phyloP scores from a whole-genome alignment of 1,139 yeast species.

The Sugiyamaella novakii region DNA sequence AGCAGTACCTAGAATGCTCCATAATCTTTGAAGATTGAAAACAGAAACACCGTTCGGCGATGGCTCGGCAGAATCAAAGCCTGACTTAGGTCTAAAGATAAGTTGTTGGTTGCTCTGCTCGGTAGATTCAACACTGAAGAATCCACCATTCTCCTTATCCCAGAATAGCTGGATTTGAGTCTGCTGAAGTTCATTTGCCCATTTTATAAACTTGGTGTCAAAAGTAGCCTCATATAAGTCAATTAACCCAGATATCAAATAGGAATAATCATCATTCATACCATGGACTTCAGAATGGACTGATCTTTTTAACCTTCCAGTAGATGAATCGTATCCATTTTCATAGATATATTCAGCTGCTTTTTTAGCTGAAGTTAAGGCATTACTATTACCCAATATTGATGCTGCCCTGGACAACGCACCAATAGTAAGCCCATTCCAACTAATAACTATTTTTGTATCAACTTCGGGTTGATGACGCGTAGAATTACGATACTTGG shows the following conservation, averaged over 20 bases:
- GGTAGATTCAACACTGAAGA: slow-evolving; percentile 33
- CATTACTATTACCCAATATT: slow-evolving; percentile 27
- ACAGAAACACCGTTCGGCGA: slow-evolving; percentile 44
- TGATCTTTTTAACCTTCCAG: slow-evolving; percentile 31
- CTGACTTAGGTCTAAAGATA: slow-evolving; percentile 42
- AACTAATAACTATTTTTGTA: slow-evolving; percentile 40
- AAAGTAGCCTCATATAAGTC: slow-evolving; percentile 43
- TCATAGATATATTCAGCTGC: slow-evolving; percentile 37
- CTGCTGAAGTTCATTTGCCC: slow-evolving; percentile 42
- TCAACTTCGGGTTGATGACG: slow-evolving; percentile 41
- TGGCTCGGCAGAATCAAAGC: slow-evolving; percentile 46
- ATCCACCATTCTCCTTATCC: slow-evolving; percentile 42
- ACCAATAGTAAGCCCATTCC: slow-evolving; percentile 45
- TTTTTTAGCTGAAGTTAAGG: slow-evolving; percentile 35
- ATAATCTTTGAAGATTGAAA: slow-evolving; percentile 38
- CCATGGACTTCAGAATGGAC: slow-evolving; percentile 32
- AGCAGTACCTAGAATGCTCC: slow-evolving; percentile 33
- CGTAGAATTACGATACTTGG: slow-evolving; percentile 34
- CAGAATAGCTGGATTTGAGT: slow-evolving; percentile 40
- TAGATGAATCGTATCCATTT: slow-evolving; percentile 32
- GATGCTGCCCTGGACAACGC: slow-evolving; percentile 41
- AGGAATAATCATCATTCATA: slow-evolving; percentile 45
- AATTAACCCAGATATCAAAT: slow-evolving; percentile 41
- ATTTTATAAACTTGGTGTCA: slow-evolving; percentile 35
- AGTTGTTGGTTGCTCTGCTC: slow-evolving; percentile 29